phyloP scores from a whole-genome alignment of 495 filamentous ascomycete genomes.

The Apiosordaria backusii region DNA sequence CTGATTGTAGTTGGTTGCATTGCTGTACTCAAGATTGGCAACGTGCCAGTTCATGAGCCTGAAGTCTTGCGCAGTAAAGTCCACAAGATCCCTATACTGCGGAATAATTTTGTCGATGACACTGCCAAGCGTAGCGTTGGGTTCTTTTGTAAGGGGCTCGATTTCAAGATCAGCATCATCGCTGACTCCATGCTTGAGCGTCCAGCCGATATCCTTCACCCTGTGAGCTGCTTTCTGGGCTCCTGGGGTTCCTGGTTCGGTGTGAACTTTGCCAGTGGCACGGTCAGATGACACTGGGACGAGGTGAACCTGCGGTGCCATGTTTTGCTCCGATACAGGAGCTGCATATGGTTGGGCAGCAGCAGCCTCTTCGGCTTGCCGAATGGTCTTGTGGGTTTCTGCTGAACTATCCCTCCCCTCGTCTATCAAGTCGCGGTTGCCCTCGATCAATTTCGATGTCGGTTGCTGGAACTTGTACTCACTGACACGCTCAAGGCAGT shows the following conservation, averaged over 20 bases:
- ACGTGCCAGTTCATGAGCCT: constrained; percentile 96
- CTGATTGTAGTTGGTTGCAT: constrained; percentile 79
- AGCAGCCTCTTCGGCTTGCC: constrained; percentile 61
- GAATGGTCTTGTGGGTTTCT: constrained; percentile 67
- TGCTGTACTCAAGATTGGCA: constrained; percentile 96
- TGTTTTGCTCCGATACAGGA: constrained; percentile 46
- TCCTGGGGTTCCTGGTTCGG: constrained; percentile 53
- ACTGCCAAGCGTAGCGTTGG: constrained; percentile 72
- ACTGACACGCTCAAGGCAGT: constrained; percentile 86
- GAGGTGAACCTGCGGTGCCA: constrained; percentile 47
- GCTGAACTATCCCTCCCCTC: constrained; percentile 70
- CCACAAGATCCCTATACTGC: constrained; percentile 80
- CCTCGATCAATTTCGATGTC: constrained; percentile 69
- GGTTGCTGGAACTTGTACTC: constrained; percentile 75
- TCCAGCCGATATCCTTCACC: constrained; percentile 78
- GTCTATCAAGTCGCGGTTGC: constrained; percentile 79
- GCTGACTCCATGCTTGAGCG: constrained; percentile 60
- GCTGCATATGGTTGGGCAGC: constrained; percentile 46
- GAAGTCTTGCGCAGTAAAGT: constrained; percentile 80
- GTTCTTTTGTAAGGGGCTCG: constrained; percentile 56
- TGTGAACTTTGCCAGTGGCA: constrained; percentile 57
- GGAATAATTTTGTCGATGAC: constrained; percentile 84
- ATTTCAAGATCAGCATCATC: constrained; percentile 68
- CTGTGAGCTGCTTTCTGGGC: constrained; percentile 63
- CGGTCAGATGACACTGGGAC: constrained; percentile 58